Percentiles rank a stretch among this genome's conserved stretches.
Conservation (phyloP, 75 land plant genomes). For the Chamaecyparis obtusa region DNA sequence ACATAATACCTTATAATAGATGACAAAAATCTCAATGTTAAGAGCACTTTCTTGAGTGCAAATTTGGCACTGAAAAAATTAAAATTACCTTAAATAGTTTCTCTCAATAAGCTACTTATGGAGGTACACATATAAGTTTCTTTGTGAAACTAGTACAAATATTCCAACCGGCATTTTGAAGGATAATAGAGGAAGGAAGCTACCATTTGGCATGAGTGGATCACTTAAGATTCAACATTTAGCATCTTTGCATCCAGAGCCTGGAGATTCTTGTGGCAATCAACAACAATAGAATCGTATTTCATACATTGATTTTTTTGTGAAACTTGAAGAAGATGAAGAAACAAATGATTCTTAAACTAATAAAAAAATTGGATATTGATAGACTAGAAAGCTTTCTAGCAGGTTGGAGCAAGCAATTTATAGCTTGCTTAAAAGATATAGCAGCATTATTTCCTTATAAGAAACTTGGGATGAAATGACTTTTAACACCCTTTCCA, state of each 20-base stretch:
- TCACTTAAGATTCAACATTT: conserved; percentile 88
- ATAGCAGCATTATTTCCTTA: neutral
- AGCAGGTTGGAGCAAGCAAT: no score
- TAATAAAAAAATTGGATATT: neutral
- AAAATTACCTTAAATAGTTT: neutral
- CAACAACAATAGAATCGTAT: conserved; percentile 69
- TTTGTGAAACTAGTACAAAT: conserved; percentile 83
- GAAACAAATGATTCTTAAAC: conserved; percentile 23
- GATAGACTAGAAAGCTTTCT: neutral
- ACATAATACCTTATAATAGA: no score
- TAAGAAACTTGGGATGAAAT: neutral
- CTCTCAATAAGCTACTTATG: conserved; percentile 1
- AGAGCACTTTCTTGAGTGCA: neutral
- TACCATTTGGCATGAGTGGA: conserved; percentile 79
- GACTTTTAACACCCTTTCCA: neutral
- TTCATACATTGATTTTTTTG: conserved; percentile 90
- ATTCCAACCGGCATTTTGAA: conserved; percentile 68
- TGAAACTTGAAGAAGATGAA: conserved; percentile 89
- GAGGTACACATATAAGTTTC: conserved; percentile 95
- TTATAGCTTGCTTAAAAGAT: no score
- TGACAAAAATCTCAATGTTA: neutral
- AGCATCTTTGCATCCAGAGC: conserved; percentile 63
- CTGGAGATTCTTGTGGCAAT: conserved; percentile 41
- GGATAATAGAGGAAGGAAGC: conserved; percentile 90
- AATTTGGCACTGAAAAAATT: neutral